phyloP scores from a whole-genome alignment of 2,329 filamentous ascomycete genomes.

The Scedosporium minutisporum region DNA sequence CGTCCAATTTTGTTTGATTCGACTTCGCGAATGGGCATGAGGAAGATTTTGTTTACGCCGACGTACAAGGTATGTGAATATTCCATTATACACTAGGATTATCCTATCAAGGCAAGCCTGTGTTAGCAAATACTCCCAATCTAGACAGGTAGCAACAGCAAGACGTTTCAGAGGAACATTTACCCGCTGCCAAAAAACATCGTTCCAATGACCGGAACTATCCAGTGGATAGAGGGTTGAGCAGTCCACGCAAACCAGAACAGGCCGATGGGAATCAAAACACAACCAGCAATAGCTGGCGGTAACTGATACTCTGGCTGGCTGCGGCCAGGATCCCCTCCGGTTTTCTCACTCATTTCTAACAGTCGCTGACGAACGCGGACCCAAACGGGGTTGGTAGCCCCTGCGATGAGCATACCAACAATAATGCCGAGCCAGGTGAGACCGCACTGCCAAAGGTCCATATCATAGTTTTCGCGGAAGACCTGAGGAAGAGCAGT shows the following conservation, averaged over 20 bases:
- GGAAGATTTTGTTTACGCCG: too few relatives aligned
- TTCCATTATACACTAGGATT: conserved; percentile 68
- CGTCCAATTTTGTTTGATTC: too few relatives aligned
- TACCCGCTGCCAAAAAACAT: conserved; percentile 62
- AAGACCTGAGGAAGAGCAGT: conserved; percentile 82
- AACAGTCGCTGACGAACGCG: conserved; percentile 44
- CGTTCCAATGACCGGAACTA: conserved; percentile 64
- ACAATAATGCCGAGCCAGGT: conserved; percentile 64
- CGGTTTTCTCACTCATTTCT: too few relatives aligned
- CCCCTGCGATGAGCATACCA: conserved; percentile 56
- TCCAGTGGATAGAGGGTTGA: conserved; percentile 65
- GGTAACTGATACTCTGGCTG: conserved; percentile 85
- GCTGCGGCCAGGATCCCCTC: conserved; percentile 39
- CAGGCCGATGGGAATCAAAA: conserved; percentile 69
- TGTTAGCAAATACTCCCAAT: not conserved
- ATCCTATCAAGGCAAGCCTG: conserved; percentile 35
- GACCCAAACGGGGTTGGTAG: conserved; percentile 57
- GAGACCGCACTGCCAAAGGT: conserved; percentile 69
- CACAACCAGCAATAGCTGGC: conserved; percentile 61
- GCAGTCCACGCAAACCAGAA: conserved; percentile 89
- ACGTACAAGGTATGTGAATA: conserved; percentile 56
- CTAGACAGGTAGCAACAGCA: conserved; percentile 1
- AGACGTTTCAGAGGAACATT: conserved; percentile 21
- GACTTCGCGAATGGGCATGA: too few relatives aligned
- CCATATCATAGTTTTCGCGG: conserved; percentile 61